Evolutionary conservation across 129 eudicot genomes (phyloP).

Genomic region (Dittrichia graveolens): DNA sequence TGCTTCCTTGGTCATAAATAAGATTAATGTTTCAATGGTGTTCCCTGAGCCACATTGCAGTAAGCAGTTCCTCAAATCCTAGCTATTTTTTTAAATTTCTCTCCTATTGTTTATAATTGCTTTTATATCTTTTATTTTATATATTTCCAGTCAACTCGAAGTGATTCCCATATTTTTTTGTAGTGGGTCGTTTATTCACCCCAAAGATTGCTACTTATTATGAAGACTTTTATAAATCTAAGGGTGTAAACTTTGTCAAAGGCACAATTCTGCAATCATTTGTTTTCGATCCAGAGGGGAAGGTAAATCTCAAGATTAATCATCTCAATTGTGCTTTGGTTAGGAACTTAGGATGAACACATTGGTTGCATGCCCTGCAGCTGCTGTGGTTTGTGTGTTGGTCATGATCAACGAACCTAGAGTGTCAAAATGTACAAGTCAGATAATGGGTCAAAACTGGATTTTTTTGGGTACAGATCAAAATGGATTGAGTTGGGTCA

Average conservation of each 20-base stretch:
- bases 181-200: constrained; percentile 94
- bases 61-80: constrained; percentile 43
- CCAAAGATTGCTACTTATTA: constrained; percentile 83
- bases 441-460: not conserved
- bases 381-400: no score
- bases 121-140: not conserved
- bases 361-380: not conserved
- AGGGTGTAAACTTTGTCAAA: constrained; percentile 83
- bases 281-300: constrained; percentile 64
- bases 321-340: not conserved
- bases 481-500: no score
- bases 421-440: not conserved
- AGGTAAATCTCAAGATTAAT: constrained; percentile 47
- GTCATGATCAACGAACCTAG: not conserved
- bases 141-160: not conserved
- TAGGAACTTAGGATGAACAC: not conserved
- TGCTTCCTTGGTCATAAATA: constrained; percentile 88
- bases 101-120: not conserved
- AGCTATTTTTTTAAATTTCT: not conserved
- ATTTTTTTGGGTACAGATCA: no score
- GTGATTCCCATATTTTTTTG: constrained; percentile 15
- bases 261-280: constrained; percentile 94
- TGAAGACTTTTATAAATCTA: constrained; percentile 84
- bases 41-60: constrained; percentile 94
- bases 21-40: constrained; percentile 90